These are phyloP conservation scores for Vanrija sp. DNA, from an alignment of 1,284 basidiomycete species.

Conservation along the genomic window DNA sequence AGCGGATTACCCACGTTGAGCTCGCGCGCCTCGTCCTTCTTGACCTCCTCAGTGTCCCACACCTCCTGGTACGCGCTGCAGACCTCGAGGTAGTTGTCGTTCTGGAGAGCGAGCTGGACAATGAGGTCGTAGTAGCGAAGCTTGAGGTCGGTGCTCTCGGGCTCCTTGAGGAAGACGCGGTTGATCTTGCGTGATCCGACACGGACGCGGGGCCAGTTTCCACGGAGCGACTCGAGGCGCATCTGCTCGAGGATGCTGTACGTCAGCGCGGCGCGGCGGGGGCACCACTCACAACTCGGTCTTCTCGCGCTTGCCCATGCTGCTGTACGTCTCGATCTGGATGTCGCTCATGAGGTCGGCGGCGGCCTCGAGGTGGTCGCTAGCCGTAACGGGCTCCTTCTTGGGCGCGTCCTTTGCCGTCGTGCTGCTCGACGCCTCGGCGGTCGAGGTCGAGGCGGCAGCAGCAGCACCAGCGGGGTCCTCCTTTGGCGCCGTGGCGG, in stretches of 20 bases:
- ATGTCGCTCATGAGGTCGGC: slow-evolving; percentile 90
- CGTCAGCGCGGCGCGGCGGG: background rate
- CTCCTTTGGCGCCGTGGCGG: slow-evolving; percentile 38
- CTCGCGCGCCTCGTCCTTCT: slow-evolving; percentile 71
- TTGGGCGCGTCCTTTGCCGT: slow-evolving; percentile 10
- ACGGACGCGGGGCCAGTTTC: slow-evolving; percentile 82
- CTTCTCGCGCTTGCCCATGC: slow-evolving; percentile 97
- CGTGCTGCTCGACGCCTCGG: background rate
- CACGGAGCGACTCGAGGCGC: slow-evolving; percentile 74
- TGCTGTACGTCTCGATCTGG: slow-evolving; percentile 97
- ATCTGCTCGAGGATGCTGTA: slow-evolving; percentile 86
- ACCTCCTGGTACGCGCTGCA: slow-evolving; percentile 95
- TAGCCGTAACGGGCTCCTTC: slow-evolving; percentile 47
- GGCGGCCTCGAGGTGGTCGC: slow-evolving; percentile 67
- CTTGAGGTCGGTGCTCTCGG: slow-evolving; percentile 88
- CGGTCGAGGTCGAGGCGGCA: background rate
- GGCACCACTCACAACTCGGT: slow-evolving; percentile 69
- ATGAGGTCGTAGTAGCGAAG: slow-evolving; percentile 93
- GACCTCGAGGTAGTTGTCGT: slow-evolving; percentile 82
- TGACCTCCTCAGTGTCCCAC: slow-evolving; percentile 90
- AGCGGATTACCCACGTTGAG: slow-evolving; percentile 58
- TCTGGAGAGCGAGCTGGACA: slow-evolving; percentile 86
- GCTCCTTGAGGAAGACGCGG: slow-evolving; percentile 83
- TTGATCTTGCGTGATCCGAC: slow-evolving; percentile 94
- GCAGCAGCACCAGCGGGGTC: background rate